Evolutionary conservation across 768 basidiomycete species (phyloP).

Genomic region (Cubamyces sp.): DNA sequence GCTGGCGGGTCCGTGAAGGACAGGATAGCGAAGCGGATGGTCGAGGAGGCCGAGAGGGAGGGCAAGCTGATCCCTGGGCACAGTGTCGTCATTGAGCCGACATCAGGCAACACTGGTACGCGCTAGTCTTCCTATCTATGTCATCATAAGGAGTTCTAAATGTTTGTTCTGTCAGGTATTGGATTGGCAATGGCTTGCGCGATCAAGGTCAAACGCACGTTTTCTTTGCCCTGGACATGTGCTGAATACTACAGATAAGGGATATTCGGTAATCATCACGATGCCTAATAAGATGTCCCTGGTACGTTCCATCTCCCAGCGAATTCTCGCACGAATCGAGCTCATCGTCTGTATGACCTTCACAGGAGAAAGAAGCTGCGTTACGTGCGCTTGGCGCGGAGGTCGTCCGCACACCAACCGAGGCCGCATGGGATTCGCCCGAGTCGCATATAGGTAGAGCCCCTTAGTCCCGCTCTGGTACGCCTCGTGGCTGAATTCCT

Average conservation of each 20-base stretch:
- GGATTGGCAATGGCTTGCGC: conserved; percentile 93
- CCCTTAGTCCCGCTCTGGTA: conserved; percentile 32
- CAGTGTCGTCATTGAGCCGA: conserved; percentile 94
- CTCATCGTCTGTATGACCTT: not conserved
- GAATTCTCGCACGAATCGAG: not conserved
- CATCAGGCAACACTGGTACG: conserved; percentile 93
- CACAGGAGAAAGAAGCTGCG: conserved; percentile 88
- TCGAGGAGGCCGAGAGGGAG: conserved; percentile 89
- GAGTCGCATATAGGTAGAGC: conserved; percentile 90
- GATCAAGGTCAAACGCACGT: conserved; percentile 68
- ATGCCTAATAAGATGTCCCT: conserved; percentile 95
- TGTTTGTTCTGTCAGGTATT: conserved; percentile 58
- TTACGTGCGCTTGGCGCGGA: conserved; percentile 92
- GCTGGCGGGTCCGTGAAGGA: conserved; percentile 96
- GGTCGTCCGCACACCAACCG: conserved; percentile 91
- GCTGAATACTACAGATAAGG: conserved; percentile 87
- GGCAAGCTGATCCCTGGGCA: conserved; percentile 85
- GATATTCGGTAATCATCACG: conserved; percentile 88
- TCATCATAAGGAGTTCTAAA: not conserved
- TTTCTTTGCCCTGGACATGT: conserved; percentile 35
- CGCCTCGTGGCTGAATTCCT: conserved; percentile 86
- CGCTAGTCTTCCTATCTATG: not conserved
- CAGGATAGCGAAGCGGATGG: conserved; percentile 95
- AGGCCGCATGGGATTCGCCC: conserved; percentile 86
- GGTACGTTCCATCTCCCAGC: conserved; percentile 40